These are phyloP conservation scores for Talaromyces sp. DNA, from an alignment of 2,329 filamentous ascomycete genomes.

Conservation along the genomic window DNA sequence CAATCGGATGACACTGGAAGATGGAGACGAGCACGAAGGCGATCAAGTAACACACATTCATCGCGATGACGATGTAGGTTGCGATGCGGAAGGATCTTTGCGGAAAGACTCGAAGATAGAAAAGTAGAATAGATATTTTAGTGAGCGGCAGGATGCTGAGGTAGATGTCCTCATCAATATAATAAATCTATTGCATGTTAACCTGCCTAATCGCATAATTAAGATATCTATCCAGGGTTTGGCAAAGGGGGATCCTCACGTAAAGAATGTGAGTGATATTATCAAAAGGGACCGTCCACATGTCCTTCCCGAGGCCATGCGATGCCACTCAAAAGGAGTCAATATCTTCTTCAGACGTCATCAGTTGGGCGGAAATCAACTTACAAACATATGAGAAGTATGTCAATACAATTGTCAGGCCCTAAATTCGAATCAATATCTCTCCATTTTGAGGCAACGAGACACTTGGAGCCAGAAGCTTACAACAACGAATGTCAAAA, in stretches of 20 bases:
- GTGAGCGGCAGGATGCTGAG: slow-evolving; percentile 28
- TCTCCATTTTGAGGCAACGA: not conserved
- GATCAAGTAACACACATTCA: slow-evolving; percentile 32
- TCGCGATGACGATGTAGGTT: slow-evolving; percentile 33
- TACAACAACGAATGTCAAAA: not conserved
- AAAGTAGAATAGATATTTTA: slow-evolving; percentile 24
- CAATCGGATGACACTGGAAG: slow-evolving; percentile 40
- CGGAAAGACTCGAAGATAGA: slow-evolving; percentile 26
- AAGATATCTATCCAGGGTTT: no score
- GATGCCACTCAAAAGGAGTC: not conserved
- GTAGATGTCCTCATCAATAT: slow-evolving; percentile 35
- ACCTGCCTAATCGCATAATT: not conserved
- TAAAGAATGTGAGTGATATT: slow-evolving; percentile 45
- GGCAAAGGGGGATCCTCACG: slow-evolving; percentile 23
- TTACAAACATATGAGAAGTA: not conserved
- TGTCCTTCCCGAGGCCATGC: slow-evolving; percentile 33
- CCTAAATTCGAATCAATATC: not conserved
- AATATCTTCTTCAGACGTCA: not conserved
- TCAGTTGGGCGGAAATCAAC: not conserved
- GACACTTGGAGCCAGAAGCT: not conserved
- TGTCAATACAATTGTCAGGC: not conserved
- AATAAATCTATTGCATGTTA: slow-evolving; percentile 34
- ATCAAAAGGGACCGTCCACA: slow-evolving; percentile 46
- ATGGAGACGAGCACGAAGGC: slow-evolving; percentile 38
- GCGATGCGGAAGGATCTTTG: slow-evolving; percentile 16